Percentiles rank a stretch among this genome's conserved stretches.
Evolutionary conservation across 225 moss, liverwort and hornwort species (phyloP).

Genomic region (Physcomitrium patens): DNA sequence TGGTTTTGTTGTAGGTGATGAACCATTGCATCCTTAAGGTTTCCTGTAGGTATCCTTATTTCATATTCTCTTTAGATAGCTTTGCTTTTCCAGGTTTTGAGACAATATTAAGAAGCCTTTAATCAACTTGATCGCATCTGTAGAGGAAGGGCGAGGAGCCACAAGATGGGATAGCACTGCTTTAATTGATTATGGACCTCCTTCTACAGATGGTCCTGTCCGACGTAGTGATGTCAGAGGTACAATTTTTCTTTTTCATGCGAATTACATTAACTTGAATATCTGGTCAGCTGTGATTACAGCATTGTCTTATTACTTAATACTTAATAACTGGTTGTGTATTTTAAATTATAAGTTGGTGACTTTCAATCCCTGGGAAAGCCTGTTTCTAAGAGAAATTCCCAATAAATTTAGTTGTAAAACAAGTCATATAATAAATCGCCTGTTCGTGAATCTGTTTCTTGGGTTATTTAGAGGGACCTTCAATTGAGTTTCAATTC

Average conservation of each 20-base stretch:
- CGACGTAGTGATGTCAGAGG: conserved; percentile 36
- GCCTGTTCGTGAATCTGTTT: conserved; percentile 15
- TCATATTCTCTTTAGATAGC: neutral
- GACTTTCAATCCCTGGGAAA: neutral
- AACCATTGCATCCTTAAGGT: neutral
- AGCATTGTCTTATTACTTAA: neutral
- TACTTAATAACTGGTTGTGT: neutral
- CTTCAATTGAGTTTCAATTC: conserved; percentile 1
- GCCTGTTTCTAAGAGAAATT: neutral
- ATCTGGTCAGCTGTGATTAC: conserved; percentile 11
- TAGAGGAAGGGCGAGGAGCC: conserved; percentile 40
- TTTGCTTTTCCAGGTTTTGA: conserved; percentile 19
- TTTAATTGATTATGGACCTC: conserved; percentile 32
- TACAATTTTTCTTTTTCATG: conserved; percentile 15
- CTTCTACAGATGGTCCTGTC: conserved; percentile 30
- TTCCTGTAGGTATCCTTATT: neutral
- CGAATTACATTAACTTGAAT: neutral
- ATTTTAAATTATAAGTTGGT: neutral
- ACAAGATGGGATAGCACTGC: conserved; percentile 40
- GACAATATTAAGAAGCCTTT: conserved; percentile 20
- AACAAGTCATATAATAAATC: neutral
- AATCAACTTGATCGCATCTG: conserved; percentile 26
- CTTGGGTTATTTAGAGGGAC: neutral
- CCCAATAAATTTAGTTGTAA: neutral
- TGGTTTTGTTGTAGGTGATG: neutral